Conservation (phyloP, 1,139 yeast species). For the Pichia sp. region DNA sequence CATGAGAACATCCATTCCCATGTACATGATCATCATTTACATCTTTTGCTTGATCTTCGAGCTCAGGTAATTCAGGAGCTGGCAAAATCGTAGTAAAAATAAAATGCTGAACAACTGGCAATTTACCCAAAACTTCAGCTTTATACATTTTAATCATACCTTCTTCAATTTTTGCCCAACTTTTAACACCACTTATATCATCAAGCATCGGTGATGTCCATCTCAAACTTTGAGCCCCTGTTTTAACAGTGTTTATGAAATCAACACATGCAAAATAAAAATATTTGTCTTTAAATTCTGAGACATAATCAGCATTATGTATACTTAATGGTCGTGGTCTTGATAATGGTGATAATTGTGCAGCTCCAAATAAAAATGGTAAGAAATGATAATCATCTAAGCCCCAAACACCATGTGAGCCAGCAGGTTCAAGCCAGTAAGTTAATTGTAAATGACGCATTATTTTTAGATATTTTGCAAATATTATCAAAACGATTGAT, state of each 20-base stretch:
- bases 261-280: conserved; percentile 83
- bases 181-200: conserved; percentile 87
- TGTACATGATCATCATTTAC: conserved; percentile 23
- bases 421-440: conserved; percentile 96
- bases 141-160: conserved; percentile 97
- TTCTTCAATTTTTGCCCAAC: conserved; percentile 84
- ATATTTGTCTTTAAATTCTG: conserved; percentile 63
- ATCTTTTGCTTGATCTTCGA: conserved; percentile 21
- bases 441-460: conserved; percentile 45
- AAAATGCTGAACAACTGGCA: conserved; percentile 92
- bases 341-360: conserved; percentile 74
- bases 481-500: conserved; percentile 56
- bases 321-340: conserved; percentile 81
- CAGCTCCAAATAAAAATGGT: conserved; percentile 38
- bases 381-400: conserved; percentile 93
- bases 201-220: conserved; percentile 99
- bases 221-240: conserved; percentile 62
- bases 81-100: conserved; percentile 54
- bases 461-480: conserved; percentile 49
- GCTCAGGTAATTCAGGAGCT: conserved; percentile 57
- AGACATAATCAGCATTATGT: conserved; percentile 79
- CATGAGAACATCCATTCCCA: conserved; percentile 29
- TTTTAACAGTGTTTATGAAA: conserved; percentile 79
- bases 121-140: conserved; percentile 82
- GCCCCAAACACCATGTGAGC: conserved; percentile 99